Evolutionary conservation across 305 asterid species (phyloP), one percentile per base, ranked within the genome.

Genomic region (Fraxinus albicans): DNA sequence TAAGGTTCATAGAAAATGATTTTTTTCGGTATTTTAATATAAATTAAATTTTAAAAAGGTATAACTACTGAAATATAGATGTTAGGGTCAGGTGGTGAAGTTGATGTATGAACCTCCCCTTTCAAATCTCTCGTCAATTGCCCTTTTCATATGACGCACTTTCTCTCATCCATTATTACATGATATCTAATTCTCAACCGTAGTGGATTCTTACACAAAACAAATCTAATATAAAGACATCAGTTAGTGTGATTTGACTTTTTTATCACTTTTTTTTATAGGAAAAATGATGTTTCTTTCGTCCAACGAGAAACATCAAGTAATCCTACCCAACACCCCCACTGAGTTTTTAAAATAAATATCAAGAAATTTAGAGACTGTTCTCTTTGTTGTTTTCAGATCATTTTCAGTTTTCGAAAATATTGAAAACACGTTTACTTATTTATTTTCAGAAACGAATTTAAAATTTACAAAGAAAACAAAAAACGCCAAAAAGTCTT

Each of bases 111-210:
- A 67, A 67, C 74, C 8, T 1, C 4, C 33, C 72, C 34, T 67
- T 67, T 67, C 19, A 27, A 25, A 67, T 67, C 74, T 67, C 74
- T 67, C 36, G 74, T 67, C 74, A 27, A 67, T 67, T 67, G 74
- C 74, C 74, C 36, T 10, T 27, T 67, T 67, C 74, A 3, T 27
- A 67, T 27, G 74, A 27, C 74, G 27, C 19, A 27, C 19, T 10
- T 67, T 67, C 74, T 67, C 74, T 67, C 74, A 25, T 67, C 74
- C 19, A 67, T 67, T 67, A 67, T 67, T 67, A 67, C 74, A 27
- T 67, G 74, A 67, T 27, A 27, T 63, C 29, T 23, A 63, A 63
- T 23, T 63, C 72, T 63, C 72, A 63, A 63, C 72, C 72, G 72
- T 21, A 60, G 23, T 63, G 2, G 5, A 63, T 23, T 63, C 72